Evolutionary conservation across 371 early-diverging fungal species (phyloP), one percentile per base, ranked within the genome.

Genomic region (Mortierella sp.): DNA sequence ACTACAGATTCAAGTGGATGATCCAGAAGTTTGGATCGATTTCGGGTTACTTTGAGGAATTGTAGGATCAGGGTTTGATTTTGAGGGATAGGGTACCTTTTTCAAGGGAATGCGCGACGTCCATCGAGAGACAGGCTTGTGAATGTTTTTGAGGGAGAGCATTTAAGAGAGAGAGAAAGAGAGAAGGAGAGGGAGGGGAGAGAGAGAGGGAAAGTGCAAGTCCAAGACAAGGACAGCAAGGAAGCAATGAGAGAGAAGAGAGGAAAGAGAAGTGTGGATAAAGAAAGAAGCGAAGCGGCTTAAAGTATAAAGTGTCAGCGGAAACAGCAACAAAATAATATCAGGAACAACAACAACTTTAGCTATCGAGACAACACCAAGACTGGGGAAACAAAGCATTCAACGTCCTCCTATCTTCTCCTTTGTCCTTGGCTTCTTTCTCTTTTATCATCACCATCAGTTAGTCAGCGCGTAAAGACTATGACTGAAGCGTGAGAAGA

Each of bases 61-160:
- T n/a, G n/a, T n/a, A n/a, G n/a, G n/a, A n/a, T n/a, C n/a, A n/a
- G n/a, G n/a, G n/a, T n/a, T n/a, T 40, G 40, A 40, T 6, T 6
- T 9, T 6, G 40, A 40, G 40, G 6, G 13, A 40, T 6, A 34
- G 15, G 4, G 32, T 68, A 71, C 77, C 77, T 76, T 76, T 10
- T 67, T 66, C 42, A 76, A 55, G 29, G 66, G 59, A 60, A 76
- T 34, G 17, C 77, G 77, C 49, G 72, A 42, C 3, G 72, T 40
- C 77, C 67, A 71, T 49, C 77, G 67, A 22, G 72, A 47, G 45
- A 54, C 55, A 29, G 77, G 77, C 31, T 66, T 67, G 19, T 68
- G 68, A 53, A 71, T 32, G 61, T 76, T 60, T 22, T 58, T 66
- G 68, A 76, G 53, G n/a, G 77, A 76, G 31, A 76, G 72, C 77